Evolutionary conservation across 345 rosid genomes (phyloP).

Genomic region (Gossypium longicalyx): DNA sequence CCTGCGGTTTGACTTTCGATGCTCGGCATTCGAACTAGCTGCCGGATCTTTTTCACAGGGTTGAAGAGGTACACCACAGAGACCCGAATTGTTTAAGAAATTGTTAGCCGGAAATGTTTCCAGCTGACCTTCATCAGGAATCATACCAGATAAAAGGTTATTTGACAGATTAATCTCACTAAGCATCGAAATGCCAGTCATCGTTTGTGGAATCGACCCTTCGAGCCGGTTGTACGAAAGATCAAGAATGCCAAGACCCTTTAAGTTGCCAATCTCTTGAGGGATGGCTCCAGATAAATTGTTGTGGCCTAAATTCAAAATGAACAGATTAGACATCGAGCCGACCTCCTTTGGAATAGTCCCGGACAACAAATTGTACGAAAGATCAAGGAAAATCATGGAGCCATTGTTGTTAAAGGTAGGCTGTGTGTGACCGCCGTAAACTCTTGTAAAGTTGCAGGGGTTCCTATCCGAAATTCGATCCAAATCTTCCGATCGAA

Average conservation of each 20-base stretch:
- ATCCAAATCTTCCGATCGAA: constrained; percentile 47
- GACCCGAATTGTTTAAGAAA: constrained; percentile 74
- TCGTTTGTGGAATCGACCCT: constrained; percentile 62
- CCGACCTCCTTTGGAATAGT: constrained; percentile 83
- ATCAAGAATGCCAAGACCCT: constrained; percentile 72
- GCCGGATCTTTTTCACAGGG: constrained; percentile 33
- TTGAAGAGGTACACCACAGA: constrained; percentile 78
- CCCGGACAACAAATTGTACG: constrained; percentile 67
- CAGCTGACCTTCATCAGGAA: constrained; percentile 77
- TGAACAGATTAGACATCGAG: constrained; percentile 55
- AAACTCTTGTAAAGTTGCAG: constrained; percentile 75
- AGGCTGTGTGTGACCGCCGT: constrained; percentile 63
- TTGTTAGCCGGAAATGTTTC: constrained; percentile 60
- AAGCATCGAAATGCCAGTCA: constrained; percentile 55
- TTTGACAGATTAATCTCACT: constrained; percentile 70
- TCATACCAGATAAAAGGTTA: constrained; percentile 61
- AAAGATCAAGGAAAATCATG: constrained; percentile 86
- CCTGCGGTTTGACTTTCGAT: constrained; percentile 46
- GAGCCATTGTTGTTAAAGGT: constrained; percentile 88
- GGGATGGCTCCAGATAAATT: constrained; percentile 67
- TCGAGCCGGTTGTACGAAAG: constrained; percentile 65
- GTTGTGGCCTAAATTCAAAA: constrained; percentile 85
- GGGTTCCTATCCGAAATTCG: constrained; percentile 72
- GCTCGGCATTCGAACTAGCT: constrained; percentile 27
- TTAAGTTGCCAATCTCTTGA: constrained; percentile 60